phyloP scores from a whole-genome alignment of 164 flowering plant species.

The Vitis cinerea region DNA sequence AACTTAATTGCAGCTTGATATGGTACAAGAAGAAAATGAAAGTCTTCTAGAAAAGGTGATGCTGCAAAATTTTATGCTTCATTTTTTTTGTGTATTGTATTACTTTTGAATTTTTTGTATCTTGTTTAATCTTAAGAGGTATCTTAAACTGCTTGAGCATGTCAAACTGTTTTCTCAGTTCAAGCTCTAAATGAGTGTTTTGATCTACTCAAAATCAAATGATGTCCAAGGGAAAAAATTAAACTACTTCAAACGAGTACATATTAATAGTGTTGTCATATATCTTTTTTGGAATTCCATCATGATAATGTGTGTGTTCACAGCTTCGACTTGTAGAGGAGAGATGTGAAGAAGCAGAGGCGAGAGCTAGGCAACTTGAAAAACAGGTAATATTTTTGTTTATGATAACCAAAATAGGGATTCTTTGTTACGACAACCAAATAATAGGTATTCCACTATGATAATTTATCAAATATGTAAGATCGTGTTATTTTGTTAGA shows the following conservation, averaged over 20 bases:
- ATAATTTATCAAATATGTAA: neutral
- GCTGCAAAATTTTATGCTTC: conserved; percentile 1
- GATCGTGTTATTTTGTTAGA: neutral
- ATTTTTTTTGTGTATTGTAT: neutral
- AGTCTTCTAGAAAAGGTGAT: conserved; percentile 75
- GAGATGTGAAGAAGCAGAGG: conserved; percentile 80
- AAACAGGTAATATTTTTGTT: conserved; percentile 51
- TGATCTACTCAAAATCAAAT: neutral
- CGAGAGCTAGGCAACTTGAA: conserved; percentile 76
- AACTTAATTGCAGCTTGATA: conserved; percentile 68
- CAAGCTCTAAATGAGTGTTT: neutral
- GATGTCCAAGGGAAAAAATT: conserved; percentile 1
- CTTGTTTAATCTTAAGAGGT: neutral
- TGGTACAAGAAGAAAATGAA: conserved; percentile 93
- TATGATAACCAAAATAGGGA: neutral
- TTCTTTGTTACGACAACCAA: neutral
- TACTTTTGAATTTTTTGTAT: neutral
- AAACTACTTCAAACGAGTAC: neutral
- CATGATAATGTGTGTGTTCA: conserved; percentile 23
- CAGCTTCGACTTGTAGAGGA: conserved; percentile 90
- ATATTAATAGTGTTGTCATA: neutral
- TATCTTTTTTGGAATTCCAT: conserved; percentile 18
- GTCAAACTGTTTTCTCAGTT: neutral
- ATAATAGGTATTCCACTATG: neutral
- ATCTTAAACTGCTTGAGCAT: neutral